Base-by-base conservation (phyloP, 345 rosid species). In the Balakata baccata region DNA sequence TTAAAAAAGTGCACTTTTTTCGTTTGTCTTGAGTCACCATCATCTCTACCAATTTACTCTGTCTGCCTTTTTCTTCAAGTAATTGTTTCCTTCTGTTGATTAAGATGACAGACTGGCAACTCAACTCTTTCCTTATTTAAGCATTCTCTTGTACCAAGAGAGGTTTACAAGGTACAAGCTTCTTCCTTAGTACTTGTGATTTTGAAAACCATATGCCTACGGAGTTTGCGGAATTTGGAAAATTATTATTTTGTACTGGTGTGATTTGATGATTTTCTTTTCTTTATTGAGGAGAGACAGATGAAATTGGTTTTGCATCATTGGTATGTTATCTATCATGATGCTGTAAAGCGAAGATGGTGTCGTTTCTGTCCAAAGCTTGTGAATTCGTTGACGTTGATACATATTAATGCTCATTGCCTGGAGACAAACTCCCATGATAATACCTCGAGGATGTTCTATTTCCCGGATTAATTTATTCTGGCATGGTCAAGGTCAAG, bases 1-100 rank as follows among this genome's bases (percentile, higher is more conserved):
- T 53, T 52, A 54, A 41, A 60, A 41, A 77, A 72, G 68, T 72
- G 72, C 68, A 66, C 76, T 51, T 66, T 66, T 65, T 64, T 49
- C 18, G 53, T 29, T 29, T 29, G 34, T 29, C 34, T 2, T 2
- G 34, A 29, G 51, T 52, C 71, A 49, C 45, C 14, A 63, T 63
- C 66, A 56, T 50, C 22, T 69, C 22, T 43, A 11, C 9, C 23
- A 7, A 9, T 41, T 4, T 56, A 29, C 34, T 68, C 13, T 29
- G 5, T 22, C 4, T 18, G 57, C 18, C 14, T 16, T 65, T 49
- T 61, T 34, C 20, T 34, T 62, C 46, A 53, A 53, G 58, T 2
- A 29, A 29, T 29, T 29, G 34, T 29, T 29, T 29, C n/a, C n/a
- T n/a, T n/a, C 34, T 53, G 4, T 62, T 37, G 43, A 17, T 18